Percentiles rank a stretch among this genome's conserved stretches.
Conservation (phyloP, 495 filamentous ascomycete genomes). For the Sporormia fimetaria region DNA sequence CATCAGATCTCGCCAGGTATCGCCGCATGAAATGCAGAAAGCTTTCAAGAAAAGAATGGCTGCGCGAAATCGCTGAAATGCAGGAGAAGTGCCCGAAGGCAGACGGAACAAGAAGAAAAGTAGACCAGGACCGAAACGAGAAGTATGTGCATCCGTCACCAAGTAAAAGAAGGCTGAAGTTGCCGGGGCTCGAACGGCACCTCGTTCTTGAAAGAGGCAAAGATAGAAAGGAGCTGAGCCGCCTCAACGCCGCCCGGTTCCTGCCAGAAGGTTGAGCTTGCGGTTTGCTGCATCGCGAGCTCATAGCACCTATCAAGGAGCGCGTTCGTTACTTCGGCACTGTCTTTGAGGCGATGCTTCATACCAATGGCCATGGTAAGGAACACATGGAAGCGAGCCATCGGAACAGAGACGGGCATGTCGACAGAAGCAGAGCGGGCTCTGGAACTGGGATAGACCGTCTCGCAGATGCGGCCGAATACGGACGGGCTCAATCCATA, state of each 20-base stretch:
- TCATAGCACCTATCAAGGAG: conserved; percentile 16
- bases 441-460: conserved; percentile 13
- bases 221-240: conserved; percentile 11
- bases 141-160: no score
- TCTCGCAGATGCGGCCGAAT: conserved; percentile 10
- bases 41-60: no score
- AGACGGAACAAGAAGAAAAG: no score
- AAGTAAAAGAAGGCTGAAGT: conserved; percentile 17
- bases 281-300: conserved; percentile 17
- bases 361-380: conserved; percentile 19
- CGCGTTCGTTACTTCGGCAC: conserved; percentile 9
- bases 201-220: conserved; percentile 12
- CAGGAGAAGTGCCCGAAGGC: no score
- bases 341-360: conserved; percentile 15
- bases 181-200: conserved; percentile 8
- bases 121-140: no score
- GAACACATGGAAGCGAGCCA: conserved; percentile 22
- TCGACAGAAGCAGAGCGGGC: conserved; percentile 1
- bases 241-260: conserved; percentile 14
- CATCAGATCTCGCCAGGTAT: no score
- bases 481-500: conserved; percentile 6
- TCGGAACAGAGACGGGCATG: conserved; percentile 3
- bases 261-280: conserved; percentile 13
- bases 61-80: no score
- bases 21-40: no score